phyloP scores from a whole-genome alignment of 1,284 basidiomycete species.

The Fomes fomentarius region DNA sequence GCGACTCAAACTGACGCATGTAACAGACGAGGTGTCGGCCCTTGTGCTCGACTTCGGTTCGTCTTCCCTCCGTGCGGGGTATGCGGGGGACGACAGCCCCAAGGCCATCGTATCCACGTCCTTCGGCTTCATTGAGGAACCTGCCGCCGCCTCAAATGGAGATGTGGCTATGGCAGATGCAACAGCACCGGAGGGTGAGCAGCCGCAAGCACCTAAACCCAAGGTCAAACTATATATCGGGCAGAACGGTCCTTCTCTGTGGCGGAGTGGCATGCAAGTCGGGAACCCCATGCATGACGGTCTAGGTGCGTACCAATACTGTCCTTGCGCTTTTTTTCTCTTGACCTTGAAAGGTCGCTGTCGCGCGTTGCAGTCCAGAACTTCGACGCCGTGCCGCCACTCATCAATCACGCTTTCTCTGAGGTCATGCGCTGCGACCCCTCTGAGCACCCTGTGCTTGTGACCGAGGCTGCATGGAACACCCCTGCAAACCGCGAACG shows the following conservation, averaged over 20 bases:
- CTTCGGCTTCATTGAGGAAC: conserved; percentile 71
- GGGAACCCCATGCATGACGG: conserved; percentile 86
- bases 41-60: conserved; percentile 95
- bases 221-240: conserved; percentile 82
- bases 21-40: conserved; percentile 89
- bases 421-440: conserved; percentile 76
- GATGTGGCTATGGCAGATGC: conserved; percentile 64
- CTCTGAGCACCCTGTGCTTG: conserved; percentile 88
- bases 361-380: conserved; percentile 63
- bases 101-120: conserved; percentile 90
- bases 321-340: not conserved
- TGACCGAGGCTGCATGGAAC: conserved; percentile 98
- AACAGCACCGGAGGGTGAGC: conserved; percentile 37
- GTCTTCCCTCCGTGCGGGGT: conserved; percentile 89
- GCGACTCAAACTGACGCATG: not conserved
- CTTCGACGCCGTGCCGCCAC: conserved; percentile 73
- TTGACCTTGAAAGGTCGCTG: not conserved
- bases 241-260: conserved; percentile 91
- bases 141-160: conserved; percentile 37
- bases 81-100: conserved; percentile 97
- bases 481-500: conserved; percentile 86
- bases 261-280: conserved; percentile 88
- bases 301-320: conserved; percentile 63
- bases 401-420: conserved; percentile 78
- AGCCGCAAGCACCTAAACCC: conserved; percentile 21